These are phyloP conservation scores for Samsoniella hepiali DNA, from an alignment of 2,329 filamentous ascomycete species.

Conservation along the genomic window DNA sequence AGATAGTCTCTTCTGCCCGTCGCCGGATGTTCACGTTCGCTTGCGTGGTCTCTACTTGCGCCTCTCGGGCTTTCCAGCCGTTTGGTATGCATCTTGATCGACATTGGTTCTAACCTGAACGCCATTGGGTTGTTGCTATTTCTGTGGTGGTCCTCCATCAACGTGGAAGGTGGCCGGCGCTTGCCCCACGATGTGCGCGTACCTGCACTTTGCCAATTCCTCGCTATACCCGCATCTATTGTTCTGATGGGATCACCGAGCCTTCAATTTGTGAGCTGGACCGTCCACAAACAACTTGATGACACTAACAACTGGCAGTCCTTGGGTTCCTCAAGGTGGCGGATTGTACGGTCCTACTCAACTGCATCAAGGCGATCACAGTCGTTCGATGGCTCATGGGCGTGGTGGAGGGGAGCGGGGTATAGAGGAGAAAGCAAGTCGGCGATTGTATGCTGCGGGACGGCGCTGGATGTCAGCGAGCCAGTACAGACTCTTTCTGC, in stretches of 20 bases:
- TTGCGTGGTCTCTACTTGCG: background rate
- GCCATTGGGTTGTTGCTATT: background rate
- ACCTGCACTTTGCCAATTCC: background rate
- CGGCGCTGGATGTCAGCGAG: background rate
- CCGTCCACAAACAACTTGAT: too few species aligned
- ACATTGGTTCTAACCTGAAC: background rate
- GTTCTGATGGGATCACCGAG: background rate
- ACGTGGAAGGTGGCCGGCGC: background rate
- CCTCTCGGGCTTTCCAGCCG: background rate
- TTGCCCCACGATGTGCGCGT: background rate
- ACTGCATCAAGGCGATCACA: background rate
- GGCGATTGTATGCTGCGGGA: background rate
- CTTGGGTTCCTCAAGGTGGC: background rate
- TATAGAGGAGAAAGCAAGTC: background rate
- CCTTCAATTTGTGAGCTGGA: background rate
- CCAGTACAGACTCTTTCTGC: background rate
- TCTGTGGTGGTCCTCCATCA: background rate
- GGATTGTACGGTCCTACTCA: background rate
- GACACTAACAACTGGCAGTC: background rate
- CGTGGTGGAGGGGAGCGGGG: background rate
- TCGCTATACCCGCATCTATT: background rate
- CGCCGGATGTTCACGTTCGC: background rate
- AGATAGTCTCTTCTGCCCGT: background rate
- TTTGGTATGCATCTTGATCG: background rate
- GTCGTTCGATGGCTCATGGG: background rate